Evolutionary conservation across 2,329 filamentous ascomycete genomes (phyloP), one percentile per base, ranked within the genome.

Genomic region (Elsinoe necatrix): DNA sequence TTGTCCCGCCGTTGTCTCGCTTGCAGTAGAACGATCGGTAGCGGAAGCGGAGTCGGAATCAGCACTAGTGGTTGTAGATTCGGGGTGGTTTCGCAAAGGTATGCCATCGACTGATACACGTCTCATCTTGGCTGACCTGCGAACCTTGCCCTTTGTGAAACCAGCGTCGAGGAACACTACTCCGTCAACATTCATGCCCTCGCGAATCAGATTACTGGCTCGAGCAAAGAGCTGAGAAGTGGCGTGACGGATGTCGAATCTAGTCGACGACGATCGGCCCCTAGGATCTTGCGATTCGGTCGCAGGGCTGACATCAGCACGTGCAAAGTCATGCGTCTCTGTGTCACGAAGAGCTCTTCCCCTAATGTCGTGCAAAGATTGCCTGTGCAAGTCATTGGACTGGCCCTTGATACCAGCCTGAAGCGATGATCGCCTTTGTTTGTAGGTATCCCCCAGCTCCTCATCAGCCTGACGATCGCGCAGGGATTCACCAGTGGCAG

Each of bases 181-280:
- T 2, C 75, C 76, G 3, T 76, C 74, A 9, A 72, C 71, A 9
- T 66, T 65, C 8, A 79, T 62, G 21, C 75, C 73, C 55, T 77
- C 72, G 1, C 72, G 69, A 5, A 79, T 67, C 0, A 79, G 63
- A 37, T 77, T 75, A 2, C 74, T 73, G 1, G 76, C 75, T 21
- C 75, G 68, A 14, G 68, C 67, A 57, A 78, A 77, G 3, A 73
- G 71, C 63, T 45, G 31, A 2, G 51, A 52, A 20, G 57, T 42
- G 14, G 59, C 59, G 16, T 45, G 31, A 8, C 31, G 31, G 2
- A 61, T 52, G 29, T 59, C 57, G 20, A 61, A 61, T 11, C 23
- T 27, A 12, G 20, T 52, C 18, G 42, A 25, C 45, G 42, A 14
- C 42, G 37, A 56, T 7, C 20, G 12, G 21, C 20, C 29, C 1